Percentiles rank a stretch among this genome's conserved stretches.
Evolutionary conservation across 2,329 filamentous ascomycete genomes (phyloP).

Genomic region (Diplocarpon mali): DNA sequence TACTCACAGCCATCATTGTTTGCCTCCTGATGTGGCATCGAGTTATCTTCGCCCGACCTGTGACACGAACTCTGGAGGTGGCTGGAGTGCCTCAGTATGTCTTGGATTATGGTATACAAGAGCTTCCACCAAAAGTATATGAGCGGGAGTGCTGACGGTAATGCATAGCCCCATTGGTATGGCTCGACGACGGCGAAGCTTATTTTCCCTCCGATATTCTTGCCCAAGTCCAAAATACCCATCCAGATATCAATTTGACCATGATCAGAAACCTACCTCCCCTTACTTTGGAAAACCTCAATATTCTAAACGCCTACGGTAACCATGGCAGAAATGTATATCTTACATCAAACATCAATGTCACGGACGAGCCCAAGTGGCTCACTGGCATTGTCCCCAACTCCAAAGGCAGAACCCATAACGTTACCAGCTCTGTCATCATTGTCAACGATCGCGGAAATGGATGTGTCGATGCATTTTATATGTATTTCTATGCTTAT

Average conservation of each 20-base stretch:
- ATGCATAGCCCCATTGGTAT: constrained; percentile 37
- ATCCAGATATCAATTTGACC: constrained; percentile 33
- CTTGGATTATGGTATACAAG: constrained; percentile 33
- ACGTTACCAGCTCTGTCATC: constrained; percentile 39
- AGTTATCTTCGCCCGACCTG: constrained; percentile 4
- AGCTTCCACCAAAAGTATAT: not conserved
- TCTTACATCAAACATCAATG: constrained; percentile 37
- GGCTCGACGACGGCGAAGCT: constrained; percentile 36
- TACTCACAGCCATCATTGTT: constrained; percentile 8
- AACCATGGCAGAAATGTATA: constrained; percentile 33
- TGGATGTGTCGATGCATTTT: constrained; percentile 30
- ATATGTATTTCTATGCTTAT: constrained; percentile 29
- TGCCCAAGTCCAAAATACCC: constrained; percentile 35
- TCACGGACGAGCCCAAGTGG: constrained; percentile 35
- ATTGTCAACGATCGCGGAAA: constrained; percentile 48
- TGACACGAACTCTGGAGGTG: constrained; percentile 8
- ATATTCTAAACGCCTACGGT: constrained; percentile 34
- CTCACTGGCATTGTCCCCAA: constrained; percentile 43
- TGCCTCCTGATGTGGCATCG: constrained; percentile 15
- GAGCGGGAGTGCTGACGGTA: constrained; percentile 1
- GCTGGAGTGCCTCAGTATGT: constrained; percentile 32
- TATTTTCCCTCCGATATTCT: constrained; percentile 40
- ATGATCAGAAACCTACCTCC: constrained; percentile 30
- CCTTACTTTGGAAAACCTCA: constrained; percentile 37
- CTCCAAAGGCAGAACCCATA: constrained; percentile 36